Percentiles rank a stretch among this genome's conserved stretches.
These are phyloP conservation scores for Medicago arabica DNA, from an alignment of 306 rosid species.

Conservation along the genomic window DNA sequence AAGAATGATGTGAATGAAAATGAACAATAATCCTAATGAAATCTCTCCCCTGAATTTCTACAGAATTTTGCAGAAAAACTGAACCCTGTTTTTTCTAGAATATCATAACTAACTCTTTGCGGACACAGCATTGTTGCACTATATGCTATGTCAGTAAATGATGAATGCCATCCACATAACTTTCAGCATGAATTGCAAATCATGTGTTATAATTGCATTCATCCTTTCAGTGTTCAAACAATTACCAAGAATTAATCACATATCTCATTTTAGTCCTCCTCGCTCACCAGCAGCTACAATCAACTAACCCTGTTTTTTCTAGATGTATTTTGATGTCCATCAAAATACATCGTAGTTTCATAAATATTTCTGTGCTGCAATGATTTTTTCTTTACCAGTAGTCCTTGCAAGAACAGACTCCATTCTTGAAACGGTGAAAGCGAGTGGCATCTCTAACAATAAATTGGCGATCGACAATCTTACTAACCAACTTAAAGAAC, in stretches of 20 bases:
- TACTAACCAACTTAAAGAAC: slow-evolving; percentile 79
- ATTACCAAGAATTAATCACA: slow-evolving; percentile 26
- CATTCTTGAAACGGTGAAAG: slow-evolving; percentile 84
- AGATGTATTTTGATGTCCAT: not conserved
- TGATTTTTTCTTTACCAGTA: slow-evolving; percentile 62
- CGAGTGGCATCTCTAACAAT: slow-evolving; percentile 88
- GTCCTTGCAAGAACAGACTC: slow-evolving; percentile 86
- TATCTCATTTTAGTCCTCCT: slow-evolving; percentile 23
- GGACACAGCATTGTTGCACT: slow-evolving; percentile 15
- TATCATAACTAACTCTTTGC: slow-evolving; percentile 12
- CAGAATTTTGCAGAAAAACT: slow-evolving; percentile 1
- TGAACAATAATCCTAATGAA: not conserved
- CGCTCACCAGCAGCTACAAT: slow-evolving; percentile 2
- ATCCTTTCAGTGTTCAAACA: slow-evolving; percentile 17
- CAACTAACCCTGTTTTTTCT: not conserved
- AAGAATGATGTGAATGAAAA: not conserved
- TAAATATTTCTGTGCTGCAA: not conserved
- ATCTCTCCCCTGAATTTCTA: not conserved
- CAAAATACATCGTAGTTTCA: slow-evolving; percentile 13
- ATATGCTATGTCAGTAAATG: not conserved
- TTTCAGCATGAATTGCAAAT: slow-evolving; percentile 8
- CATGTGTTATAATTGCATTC: slow-evolving; percentile 1
- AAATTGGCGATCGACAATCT: slow-evolving; percentile 71
- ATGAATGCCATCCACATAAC: slow-evolving; percentile 15
- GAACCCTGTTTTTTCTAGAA: slow-evolving; percentile 17